phyloP scores from a whole-genome alignment of 1,139 yeast species.

The Casaregolazyma suthepensis region DNA sequence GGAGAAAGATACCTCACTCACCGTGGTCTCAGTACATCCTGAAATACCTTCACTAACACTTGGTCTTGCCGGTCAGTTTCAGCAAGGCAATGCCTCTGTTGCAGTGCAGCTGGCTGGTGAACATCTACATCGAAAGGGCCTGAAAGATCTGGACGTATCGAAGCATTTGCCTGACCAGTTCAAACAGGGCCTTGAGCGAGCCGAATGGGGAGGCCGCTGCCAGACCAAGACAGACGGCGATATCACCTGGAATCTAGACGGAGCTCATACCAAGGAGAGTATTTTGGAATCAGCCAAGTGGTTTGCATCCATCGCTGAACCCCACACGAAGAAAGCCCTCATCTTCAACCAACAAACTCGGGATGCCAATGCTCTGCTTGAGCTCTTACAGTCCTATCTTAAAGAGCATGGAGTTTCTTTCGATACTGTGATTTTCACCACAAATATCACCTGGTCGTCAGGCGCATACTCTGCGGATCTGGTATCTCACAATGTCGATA shows the following conservation, averaged over 20 bases:
- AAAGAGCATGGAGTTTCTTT: conserved; percentile 37
- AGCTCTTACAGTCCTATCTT: conserved; percentile 44
- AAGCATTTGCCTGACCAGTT: conserved; percentile 52
- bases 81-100: conserved; percentile 76
- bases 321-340: conserved; percentile 36
- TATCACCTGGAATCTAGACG: conserved; percentile 79
- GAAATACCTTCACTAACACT: conserved; percentile 41
- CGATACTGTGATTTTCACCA: conserved; percentile 76
- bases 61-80: conserved; percentile 87
- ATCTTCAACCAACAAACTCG: conserved; percentile 93
- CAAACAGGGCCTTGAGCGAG: conserved; percentile 55
- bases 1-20: conserved; percentile 52
- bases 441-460: conserved; percentile 85
- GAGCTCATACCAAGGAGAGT: conserved; percentile 93
- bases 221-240: conserved; percentile 54
- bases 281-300: conserved; percentile 73
- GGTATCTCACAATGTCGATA: conserved; percentile 75
- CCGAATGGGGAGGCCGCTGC: conserved; percentile 94
- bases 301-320: conserved; percentile 47
- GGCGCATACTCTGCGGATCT: conserved; percentile 79
- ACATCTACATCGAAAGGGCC: conserved; percentile 50
- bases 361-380: conserved; percentile 65
- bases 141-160: conserved; percentile 23
- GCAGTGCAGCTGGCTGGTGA: conserved; percentile 70
- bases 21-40: conserved; percentile 44